Conservation (phyloP, 257 asterid genomes). For the Vinca minor region DNA sequence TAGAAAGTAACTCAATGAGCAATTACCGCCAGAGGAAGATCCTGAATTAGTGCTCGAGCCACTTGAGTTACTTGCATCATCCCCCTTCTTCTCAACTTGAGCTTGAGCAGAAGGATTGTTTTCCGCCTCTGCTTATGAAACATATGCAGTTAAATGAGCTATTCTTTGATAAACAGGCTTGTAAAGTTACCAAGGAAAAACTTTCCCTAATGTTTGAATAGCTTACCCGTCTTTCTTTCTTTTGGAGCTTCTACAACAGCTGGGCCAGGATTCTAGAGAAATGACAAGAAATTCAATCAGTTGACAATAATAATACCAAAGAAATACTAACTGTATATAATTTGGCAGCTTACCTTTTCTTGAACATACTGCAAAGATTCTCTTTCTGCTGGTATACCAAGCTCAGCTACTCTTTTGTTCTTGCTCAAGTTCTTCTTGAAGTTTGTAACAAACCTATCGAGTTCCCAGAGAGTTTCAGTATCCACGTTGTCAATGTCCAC, state of each 20-base stretch:
- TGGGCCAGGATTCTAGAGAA: constrained; percentile 32
- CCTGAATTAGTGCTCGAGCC: constrained; percentile 56
- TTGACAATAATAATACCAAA: not conserved
- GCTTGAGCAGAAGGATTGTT: constrained; percentile 32
- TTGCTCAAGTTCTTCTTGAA: constrained; percentile 66
- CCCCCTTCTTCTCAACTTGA: constrained; percentile 35
- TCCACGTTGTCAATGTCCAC: constrained; percentile 86
- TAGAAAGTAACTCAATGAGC: constrained; percentile 12
- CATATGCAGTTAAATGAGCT: constrained; percentile 10
- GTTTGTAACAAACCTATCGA: constrained; percentile 78
- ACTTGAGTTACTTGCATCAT: constrained; percentile 38
- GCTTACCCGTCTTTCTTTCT: constrained; percentile 43
- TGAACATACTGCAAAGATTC: constrained; percentile 34
- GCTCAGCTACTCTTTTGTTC: constrained; percentile 58
- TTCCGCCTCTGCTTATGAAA: constrained; percentile 35
- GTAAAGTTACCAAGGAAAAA: not conserved
- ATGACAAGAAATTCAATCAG: constrained; percentile 10
- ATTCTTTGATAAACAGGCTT: constrained; percentile 2
- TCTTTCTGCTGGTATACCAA: constrained; percentile 27
- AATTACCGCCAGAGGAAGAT: constrained; percentile 63
- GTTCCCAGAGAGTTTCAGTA: constrained; percentile 95
- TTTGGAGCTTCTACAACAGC: constrained; percentile 36
- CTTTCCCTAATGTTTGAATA: constrained; percentile 4
- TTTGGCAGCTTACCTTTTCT: constrained; percentile 38
- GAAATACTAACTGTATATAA: not conserved